Evolutionary conservation across 257 asterid species (phyloP), one percentile per base, ranked within the genome.

Genomic region (Oldenlandia corymbosa): DNA sequence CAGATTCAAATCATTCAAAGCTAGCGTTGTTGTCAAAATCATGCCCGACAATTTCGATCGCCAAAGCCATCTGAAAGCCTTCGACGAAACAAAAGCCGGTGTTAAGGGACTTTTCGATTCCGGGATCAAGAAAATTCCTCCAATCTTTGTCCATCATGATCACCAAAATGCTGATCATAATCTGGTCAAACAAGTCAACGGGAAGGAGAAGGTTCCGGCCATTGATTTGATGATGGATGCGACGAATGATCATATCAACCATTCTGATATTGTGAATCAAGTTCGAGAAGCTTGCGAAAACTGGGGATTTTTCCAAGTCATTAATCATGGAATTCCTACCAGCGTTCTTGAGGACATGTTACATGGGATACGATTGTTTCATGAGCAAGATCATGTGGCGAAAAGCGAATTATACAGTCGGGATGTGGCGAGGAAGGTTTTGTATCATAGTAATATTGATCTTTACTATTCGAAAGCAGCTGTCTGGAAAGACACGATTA

Each of bases 61-160:
- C 1, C 20, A 43, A 61, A 61, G 43, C 23, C 28, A 61, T 17
- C 27, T 43, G 36, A 45, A 61, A 61, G 55, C 55, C 45, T 61
- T 61, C n/a, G 66, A 61, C 36, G 56, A 34, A 0, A 45, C 66
- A 4, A n/a, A 61, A 61, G 66, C 66, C 56, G 66, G 66, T n/a
- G 66, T 61, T 5, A 45, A 61, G 30, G 66, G 66, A 20, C 55
- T 61, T 7, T 17, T 31, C 4, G 66, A 61, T 45, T 30, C 56
- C 9, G 66, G 66, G 18, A 10, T 61, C 1, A 45, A 36, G 5
- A 45, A 61, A 24, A 28, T 62, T 24, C 67, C 67, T 2, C 27
- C 20, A 28, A 62, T 57, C 42, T 57, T 57, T 37, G 10, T 57
- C 62, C n/a, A n/a, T n/a, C n/a, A n/a, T n/a, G n/a, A n/a, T n/a